A percentile compares a stretch with the other conserved stretches of the same genome.
Conservation (phyloP, 352 stramenopile species). For the Saprolegnia diclina region DNA sequence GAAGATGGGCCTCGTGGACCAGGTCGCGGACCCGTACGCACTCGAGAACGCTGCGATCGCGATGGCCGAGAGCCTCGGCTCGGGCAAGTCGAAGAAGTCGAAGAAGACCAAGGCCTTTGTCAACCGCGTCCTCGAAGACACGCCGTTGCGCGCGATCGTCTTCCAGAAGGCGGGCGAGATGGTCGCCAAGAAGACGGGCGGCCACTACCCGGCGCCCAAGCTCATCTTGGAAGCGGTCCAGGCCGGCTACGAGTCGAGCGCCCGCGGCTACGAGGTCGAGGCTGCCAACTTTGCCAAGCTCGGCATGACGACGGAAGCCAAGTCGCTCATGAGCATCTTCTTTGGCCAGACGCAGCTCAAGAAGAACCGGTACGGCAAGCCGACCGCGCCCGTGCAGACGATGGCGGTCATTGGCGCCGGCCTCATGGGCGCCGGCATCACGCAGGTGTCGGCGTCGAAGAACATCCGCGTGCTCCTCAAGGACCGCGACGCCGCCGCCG, state of each 20-base stretch:
- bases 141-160: slow-evolving; percentile 83
- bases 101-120: slow-evolving; percentile 86
- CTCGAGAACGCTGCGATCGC: slow-evolving; percentile 90
- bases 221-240: slow-evolving; percentile 91
- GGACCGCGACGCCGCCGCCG: slow-evolving; percentile 86
- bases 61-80: slow-evolving; percentile 83
- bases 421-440: slow-evolving; percentile 98
- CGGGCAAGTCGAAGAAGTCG: slow-evolving; percentile 81
- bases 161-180: slow-evolving; percentile 95
- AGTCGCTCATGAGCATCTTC: slow-evolving; percentile 97
- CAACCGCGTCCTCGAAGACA: slow-evolving; percentile 92
- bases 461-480: slow-evolving; percentile 94
- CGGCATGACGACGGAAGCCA: slow-evolving; percentile 91
- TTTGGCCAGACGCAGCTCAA: slow-evolving; percentile 97
- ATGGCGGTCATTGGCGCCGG: slow-evolving; percentile 96
- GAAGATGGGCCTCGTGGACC: slow-evolving; percentile 96
- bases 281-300: slow-evolving; percentile 94
- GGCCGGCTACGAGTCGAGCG: slow-evolving; percentile 78
- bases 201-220: slow-evolving; percentile 94
- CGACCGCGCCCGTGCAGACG: slow-evolving; percentile 81
- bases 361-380: slow-evolving; percentile 94
- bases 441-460: slow-evolving; percentile 93
- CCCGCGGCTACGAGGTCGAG: slow-evolving; percentile 89
- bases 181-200: slow-evolving; percentile 95
- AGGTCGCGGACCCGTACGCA: slow-evolving; percentile 86